Conservation (phyloP, 2,329 filamentous ascomycete genomes). For the Tolypocladium endophyticum region DNA sequence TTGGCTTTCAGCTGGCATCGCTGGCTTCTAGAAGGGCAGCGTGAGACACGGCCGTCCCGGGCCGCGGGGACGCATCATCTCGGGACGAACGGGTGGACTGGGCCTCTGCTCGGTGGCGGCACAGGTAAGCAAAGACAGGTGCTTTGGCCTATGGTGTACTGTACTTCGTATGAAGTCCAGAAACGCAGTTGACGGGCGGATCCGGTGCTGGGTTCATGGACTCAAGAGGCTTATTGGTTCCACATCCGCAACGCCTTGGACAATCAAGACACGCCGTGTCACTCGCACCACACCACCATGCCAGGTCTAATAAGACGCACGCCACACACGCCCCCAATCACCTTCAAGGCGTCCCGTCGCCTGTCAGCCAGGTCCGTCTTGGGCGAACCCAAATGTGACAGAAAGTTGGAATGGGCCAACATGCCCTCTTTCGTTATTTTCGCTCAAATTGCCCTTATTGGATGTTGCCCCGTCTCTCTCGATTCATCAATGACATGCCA, state of each 20-base stretch:
- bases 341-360: neutral
- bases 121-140: neutral
- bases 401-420: neutral
- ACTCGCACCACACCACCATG: neutral
- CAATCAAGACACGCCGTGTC: neutral
- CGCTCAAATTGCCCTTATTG: neutral
- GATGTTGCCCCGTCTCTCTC: neutral
- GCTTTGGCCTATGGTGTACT: neutral
- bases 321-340: neutral
- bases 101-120: neutral
- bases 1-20: slow-evolving; percentile 1
- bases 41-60: slow-evolving; percentile 4
- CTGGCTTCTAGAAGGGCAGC: slow-evolving; percentile 6
- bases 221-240: neutral
- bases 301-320: neutral
- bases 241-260: neutral
- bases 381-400: neutral
- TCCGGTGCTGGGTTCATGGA: neutral
- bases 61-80: neutral
- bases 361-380: neutral
- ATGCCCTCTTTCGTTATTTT: neutral
- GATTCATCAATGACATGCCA: neutral
- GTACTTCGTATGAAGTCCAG: neutral
- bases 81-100: slow-evolving; percentile 1
- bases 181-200: neutral